Conservation (phyloP, 2,329 filamentous ascomycete species). For the Parasarocladium wereldwijsianum region DNA sequence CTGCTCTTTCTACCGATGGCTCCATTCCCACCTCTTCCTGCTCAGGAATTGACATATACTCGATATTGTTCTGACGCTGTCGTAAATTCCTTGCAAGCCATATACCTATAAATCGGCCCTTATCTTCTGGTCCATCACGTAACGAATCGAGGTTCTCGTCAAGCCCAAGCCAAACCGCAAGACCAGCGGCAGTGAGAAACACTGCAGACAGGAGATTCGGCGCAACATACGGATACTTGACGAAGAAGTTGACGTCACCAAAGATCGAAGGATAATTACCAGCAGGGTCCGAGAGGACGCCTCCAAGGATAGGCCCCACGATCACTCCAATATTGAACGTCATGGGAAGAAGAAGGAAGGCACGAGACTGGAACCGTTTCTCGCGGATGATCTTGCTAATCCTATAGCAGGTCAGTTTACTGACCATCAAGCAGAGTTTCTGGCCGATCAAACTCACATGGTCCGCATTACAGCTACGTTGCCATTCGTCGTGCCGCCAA, state of each 20-base stretch:
- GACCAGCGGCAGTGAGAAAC: slow-evolving; percentile 27
- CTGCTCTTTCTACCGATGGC: neutral
- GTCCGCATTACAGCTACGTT: slow-evolving; percentile 61
- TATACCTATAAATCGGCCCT: slow-evolving; percentile 25
- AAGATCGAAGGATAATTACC: slow-evolving; percentile 40
- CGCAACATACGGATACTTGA: slow-evolving; percentile 35
- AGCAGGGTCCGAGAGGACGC: slow-evolving; percentile 50
- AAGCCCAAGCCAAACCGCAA: slow-evolving; percentile 32
- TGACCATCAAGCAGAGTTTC: neutral
- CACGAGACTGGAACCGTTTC: slow-evolving; percentile 49
- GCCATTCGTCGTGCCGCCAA: slow-evolving; percentile 59
- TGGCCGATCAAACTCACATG: slow-evolving; percentile 31
- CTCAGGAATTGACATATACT: slow-evolving; percentile 12
- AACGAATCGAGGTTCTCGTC: slow-evolving; percentile 38
- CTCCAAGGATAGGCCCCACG: slow-evolving; percentile 55
- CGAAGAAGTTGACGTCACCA: slow-evolving; percentile 29
- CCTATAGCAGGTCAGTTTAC: slow-evolving; percentile 11
- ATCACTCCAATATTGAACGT: slow-evolving; percentile 60
- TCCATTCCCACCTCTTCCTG: slow-evolving; percentile 6
- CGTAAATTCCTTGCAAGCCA: slow-evolving; percentile 17
- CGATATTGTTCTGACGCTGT: slow-evolving; percentile 6
- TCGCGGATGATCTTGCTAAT: slow-evolving; percentile 57
- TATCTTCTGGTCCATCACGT: slow-evolving; percentile 21
- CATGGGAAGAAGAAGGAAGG: slow-evolving; percentile 65
- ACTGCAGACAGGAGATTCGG: slow-evolving; percentile 38